Conservation (phyloP, 805 yeast species). For the Scheffersomyces lignosus region DNA sequence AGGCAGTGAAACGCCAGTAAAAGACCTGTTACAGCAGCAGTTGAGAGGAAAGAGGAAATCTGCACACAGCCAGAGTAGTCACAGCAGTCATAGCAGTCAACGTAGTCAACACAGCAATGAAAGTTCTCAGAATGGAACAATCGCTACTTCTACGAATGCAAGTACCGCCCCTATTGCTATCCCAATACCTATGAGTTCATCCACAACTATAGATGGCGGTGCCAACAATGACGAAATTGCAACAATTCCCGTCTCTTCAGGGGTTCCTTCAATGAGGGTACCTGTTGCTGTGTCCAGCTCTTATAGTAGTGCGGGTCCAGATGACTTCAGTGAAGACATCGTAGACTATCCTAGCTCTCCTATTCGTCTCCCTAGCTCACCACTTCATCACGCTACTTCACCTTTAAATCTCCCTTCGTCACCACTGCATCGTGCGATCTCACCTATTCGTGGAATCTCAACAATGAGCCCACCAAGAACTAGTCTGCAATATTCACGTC, state of each 20-base stretch:
- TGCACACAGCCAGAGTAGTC: neutral
- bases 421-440: neutral
- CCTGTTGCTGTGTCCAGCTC: neutral
- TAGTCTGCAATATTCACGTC: constrained; percentile 1
- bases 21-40: constrained; percentile 15
- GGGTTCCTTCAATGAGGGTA: neutral
- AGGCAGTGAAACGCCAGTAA: constrained; percentile 11
- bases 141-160: constrained; percentile 3
- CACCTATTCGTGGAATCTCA: neutral
- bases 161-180: neutral
- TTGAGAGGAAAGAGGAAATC: constrained; percentile 4
- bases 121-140: neutral
- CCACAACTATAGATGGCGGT: neutral
- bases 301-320: neutral
- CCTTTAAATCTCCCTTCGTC: constrained; percentile 8
- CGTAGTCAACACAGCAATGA: too few relatives aligned
- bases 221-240: neutral
- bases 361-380: constrained; percentile 2
- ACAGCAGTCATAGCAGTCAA: neutral
- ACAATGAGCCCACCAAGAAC: too few relatives aligned
- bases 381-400: constrained; percentile 9
- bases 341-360: constrained; percentile 16
- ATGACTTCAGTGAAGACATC: constrained; percentile 13
- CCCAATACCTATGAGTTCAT: neutral
- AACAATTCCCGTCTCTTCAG: neutral